A percentile compares a stretch with the other conserved stretches of the same genome.
Evolutionary conservation across 2,329 filamentous ascomycete species (phyloP).

Genomic region (Alternaria postmessia): DNA sequence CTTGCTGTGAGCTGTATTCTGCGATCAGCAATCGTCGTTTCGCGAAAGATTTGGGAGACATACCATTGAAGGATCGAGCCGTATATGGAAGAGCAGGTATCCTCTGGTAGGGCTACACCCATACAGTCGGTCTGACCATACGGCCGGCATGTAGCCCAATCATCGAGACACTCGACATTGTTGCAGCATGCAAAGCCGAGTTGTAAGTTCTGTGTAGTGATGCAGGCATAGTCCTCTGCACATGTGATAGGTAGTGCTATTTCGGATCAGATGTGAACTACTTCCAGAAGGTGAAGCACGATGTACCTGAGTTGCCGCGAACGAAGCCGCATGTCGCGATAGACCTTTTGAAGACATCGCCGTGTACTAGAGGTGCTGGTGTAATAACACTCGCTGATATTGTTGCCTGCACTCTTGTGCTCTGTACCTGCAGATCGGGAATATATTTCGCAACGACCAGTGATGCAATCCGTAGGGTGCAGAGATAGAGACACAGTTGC

Average conservation of each 20-base stretch:
- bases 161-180: background rate
- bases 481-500: background rate
- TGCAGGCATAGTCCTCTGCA: background rate
- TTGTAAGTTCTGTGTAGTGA: background rate
- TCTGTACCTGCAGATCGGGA: background rate
- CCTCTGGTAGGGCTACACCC: background rate
- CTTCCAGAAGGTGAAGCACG: background rate
- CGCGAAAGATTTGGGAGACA: background rate
- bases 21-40: background rate
- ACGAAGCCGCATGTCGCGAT: background rate
- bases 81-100: background rate
- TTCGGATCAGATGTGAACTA: background rate
- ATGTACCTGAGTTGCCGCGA: background rate
- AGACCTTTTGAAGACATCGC: background rate
- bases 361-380: background rate
- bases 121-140: background rate
- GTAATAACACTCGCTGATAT: background rate
- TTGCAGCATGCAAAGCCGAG: background rate
- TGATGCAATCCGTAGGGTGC: background rate
- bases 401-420: background rate
- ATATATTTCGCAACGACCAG: background rate
- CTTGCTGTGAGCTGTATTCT: background rate
- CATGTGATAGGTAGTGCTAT: background rate
- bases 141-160: background rate
- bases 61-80: background rate